phyloP scores from a whole-genome alignment of 805 yeast genomes.

The Metschnikowia proteae region DNA sequence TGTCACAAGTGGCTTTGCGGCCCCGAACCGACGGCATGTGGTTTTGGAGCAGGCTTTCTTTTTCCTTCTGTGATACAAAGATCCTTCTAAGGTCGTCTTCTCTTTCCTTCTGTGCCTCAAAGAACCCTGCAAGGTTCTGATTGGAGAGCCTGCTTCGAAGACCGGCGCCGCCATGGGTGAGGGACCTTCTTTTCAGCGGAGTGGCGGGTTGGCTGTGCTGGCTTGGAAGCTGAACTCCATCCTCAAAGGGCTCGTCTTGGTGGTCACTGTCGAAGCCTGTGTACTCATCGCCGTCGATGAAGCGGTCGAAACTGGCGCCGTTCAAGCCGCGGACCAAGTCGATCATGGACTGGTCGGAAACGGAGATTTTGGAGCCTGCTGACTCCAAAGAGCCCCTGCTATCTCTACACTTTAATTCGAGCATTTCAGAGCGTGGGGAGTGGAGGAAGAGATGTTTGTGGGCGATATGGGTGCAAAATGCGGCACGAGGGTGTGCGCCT shows the following conservation, averaged over 20 bases:
- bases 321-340: conserved; percentile 14
- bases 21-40: not conserved
- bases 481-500: not conserved
- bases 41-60: too few relatives aligned
- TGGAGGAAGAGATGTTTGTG: not conserved
- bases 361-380: conserved; percentile 3
- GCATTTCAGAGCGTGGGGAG: not conserved
- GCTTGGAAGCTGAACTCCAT: not conserved
- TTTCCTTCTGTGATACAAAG: not conserved
- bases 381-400: conserved; percentile 6
- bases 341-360: conserved; percentile 15
- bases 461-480: conserved; percentile 9
- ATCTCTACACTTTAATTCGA: not conserved
- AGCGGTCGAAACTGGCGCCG: conserved; percentile 3
- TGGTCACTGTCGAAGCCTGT: not conserved
- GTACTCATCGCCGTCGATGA: not conserved
- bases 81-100: not conserved
- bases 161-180: not conserved
- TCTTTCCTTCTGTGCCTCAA: not conserved
- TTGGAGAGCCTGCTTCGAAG: conserved; percentile 1
- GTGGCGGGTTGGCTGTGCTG: not conserved
- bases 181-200: not conserved
- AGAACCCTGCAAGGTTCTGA: not conserved
- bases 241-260: not conserved
- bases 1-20: not conserved